Evolutionary conservation across 2,329 filamentous ascomycete genomes (phyloP).

Genomic region (Claviceps paspali): DNA sequence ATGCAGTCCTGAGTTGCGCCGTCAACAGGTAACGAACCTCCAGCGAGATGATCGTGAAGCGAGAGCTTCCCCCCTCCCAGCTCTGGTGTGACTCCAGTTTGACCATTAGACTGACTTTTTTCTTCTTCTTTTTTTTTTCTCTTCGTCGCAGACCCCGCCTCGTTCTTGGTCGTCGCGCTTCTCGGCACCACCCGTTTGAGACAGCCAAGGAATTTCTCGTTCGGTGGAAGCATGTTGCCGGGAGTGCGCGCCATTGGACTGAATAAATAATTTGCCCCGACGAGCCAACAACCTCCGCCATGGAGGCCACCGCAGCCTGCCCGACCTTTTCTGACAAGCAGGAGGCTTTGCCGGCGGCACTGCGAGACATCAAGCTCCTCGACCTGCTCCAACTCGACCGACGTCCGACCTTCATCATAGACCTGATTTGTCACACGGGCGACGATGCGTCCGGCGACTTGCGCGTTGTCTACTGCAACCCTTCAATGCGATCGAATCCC

Average conservation of each 20-base stretch:
- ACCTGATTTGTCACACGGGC: constrained; percentile 7
- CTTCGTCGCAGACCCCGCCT: too few species aligned
- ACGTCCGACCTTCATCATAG: constrained; percentile 25
- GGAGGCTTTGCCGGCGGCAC: not conserved
- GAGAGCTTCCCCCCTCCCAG: too few species aligned
- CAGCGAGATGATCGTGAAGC: too few species aligned
- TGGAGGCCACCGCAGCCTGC: not conserved
- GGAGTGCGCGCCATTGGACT: not conserved
- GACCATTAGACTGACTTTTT: too few species aligned
- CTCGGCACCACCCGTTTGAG: not conserved
- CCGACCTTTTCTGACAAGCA: not conserved
- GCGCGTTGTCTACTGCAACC: constrained; percentile 22
- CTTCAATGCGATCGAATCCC: constrained; percentile 5
- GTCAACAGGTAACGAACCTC: not conserved
- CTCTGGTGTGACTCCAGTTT: not conserved
- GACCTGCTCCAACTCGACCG: constrained; percentile 27
- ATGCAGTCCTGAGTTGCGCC: not conserved
- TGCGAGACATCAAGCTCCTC: constrained; percentile 18
- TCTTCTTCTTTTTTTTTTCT: not conserved
- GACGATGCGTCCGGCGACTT: constrained; percentile 4
- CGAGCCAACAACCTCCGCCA: not conserved
- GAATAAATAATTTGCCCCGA: not conserved
- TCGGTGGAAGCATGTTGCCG: constrained; percentile 1
- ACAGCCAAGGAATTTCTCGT: too few species aligned
- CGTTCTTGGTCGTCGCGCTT: not conserved